A percentile compares a stretch with the other conserved stretches of the same genome.
Conservation (phyloP, 208 protist species). For the Trypanosomatidae sp. region DNA sequence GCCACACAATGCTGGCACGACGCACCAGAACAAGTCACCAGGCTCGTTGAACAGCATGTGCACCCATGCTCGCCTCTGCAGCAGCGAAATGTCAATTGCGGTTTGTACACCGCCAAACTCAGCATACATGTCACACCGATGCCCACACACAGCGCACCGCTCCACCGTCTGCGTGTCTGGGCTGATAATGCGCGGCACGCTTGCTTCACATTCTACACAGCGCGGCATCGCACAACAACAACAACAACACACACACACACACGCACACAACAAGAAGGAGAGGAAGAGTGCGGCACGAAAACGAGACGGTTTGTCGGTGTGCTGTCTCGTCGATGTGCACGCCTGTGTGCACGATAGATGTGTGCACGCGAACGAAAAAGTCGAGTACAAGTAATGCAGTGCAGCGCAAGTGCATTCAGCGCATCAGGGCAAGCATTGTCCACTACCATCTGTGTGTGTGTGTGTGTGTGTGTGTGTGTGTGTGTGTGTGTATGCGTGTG, state of each 20-base stretch:
- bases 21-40: slow-evolving; percentile 3
- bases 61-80: slow-evolving; percentile 52
- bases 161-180: slow-evolving; percentile 60
- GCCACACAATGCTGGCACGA: slow-evolving; percentile 20
- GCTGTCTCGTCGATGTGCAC: too few relatives aligned
- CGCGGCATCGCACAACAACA: slow-evolving; percentile 30
- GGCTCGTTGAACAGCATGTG: slow-evolving; percentile 64
- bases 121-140: slow-evolving; percentile 50
- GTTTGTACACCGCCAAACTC: slow-evolving; percentile 60
- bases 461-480: too few relatives aligned
- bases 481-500: too few relatives aligned
- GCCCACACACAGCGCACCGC: slow-evolving; percentile 41
- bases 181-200: slow-evolving; percentile 38
- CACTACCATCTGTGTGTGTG: too few relatives aligned
- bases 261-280: too few relatives aligned
- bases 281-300: too few relatives aligned
- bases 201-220: slow-evolving; percentile 57
- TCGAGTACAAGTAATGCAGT: too few relatives aligned
- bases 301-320: too few relatives aligned
- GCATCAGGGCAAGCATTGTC: too few relatives aligned
- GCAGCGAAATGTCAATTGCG: slow-evolving; percentile 61
- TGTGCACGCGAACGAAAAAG: too few relatives aligned
- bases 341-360: too few relatives aligned
- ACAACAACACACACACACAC: background rate
- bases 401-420: too few relatives aligned